Base-by-base conservation (phyloP, 768 basidiomycete species). In the Gloeostereum incarnatum region DNA sequence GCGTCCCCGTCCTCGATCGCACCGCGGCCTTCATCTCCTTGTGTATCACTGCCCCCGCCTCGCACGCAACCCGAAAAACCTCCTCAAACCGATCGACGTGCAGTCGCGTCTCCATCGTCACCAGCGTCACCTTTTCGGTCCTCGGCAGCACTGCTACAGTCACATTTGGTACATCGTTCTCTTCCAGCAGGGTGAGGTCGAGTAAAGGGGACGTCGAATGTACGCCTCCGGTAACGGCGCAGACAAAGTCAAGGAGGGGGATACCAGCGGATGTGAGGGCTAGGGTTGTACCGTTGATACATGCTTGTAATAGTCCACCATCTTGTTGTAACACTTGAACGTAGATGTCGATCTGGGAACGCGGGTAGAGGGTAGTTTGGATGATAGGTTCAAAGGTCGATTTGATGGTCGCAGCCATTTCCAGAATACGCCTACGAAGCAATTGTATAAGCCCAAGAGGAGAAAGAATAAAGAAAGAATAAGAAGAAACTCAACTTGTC, bases 371-470 rank as follows among this genome's bases (percentile, higher is more conserved):
- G 43, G 71, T 73, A 5, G 86, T 84, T 55, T 91, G 86, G 17
- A 99, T 75, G 39, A 94, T 90, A 29, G 93, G 91, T 54, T 98
- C 94, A 54, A 99, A 98, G 0, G 96, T 98, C 21, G 88, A 81
- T 62, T 89, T 87, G 45, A 98, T 80, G 17, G 81, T 77, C 2
- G 88, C 69, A 8, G 83, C 86, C 45, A 96, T 68, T 61, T 99
- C 96, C 44, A 86, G 65, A 45, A 88, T 70, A 11, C 91, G 89
- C 59, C 93, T 94, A 47, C 23, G 23, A 31, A 34, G 29, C 36
- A 42, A 40, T 32, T 13, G 33, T 36, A 36, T 48, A 13, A 19
- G 43, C 39, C 32, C 21, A 29, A 32, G 39, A 26, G 21, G 21
- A n/a, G 14, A 27, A 33, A 13, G 19, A 25, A 27, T 31, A 31